Conservation (phyloP, 2,329 filamentous ascomycete species). For the Huntiella savannae region DNA sequence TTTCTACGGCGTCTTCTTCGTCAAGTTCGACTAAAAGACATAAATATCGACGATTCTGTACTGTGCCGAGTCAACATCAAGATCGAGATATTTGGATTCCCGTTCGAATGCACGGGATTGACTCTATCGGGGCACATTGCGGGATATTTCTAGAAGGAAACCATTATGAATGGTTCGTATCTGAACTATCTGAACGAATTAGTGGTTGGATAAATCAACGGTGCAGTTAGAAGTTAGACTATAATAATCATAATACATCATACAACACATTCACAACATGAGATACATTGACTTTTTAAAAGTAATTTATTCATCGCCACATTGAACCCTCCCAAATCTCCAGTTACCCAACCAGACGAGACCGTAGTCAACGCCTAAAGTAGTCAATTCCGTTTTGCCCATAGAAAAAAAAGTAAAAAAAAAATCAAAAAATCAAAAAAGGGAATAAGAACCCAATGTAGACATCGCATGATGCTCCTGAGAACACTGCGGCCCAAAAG, state of each 20-base stretch:
- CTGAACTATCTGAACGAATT: conserved; percentile 49
- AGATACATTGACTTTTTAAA: too few relatives aligned
- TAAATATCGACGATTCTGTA: neutral
- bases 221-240: too few relatives aligned
- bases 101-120: conserved; percentile 64
- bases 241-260: too few relatives aligned
- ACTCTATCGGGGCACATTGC: conserved; percentile 73
- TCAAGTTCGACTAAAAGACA: neutral
- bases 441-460: neutral
- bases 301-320: too few relatives aligned
- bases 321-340: too few relatives aligned
- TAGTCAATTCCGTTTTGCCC: neutral
- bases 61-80: conserved; percentile 8
- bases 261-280: too few relatives aligned
- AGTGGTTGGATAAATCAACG: conserved; percentile 49
- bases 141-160: conserved; percentile 57
- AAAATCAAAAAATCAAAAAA: neutral
- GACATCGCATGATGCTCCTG: too few relatives aligned
- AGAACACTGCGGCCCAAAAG: too few relatives aligned
- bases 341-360: too few relatives aligned
- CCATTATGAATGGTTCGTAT: conserved; percentile 60
- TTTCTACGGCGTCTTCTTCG: neutral
- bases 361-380: too few relatives aligned
- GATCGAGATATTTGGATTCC: neutral
- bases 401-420: neutral